phyloP scores from a whole-genome alignment of 2,329 filamentous ascomycete species.

The Botrytis fragariae region DNA sequence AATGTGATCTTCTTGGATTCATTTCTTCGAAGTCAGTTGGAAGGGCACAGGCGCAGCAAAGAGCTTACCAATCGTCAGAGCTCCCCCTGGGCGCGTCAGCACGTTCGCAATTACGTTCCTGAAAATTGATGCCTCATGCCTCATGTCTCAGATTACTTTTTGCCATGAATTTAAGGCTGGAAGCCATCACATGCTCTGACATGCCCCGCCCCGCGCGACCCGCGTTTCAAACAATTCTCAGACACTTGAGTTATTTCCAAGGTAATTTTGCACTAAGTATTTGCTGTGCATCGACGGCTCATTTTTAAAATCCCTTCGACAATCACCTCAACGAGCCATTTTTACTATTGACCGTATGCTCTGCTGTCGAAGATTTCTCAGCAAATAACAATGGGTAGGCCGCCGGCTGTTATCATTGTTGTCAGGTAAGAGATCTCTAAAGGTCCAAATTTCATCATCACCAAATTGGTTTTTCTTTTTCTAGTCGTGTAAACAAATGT shows the following conservation, averaged over 20 bases:
- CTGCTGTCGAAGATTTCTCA: neutral
- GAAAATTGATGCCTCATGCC: neutral
- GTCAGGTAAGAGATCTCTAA: conserved; percentile 44
- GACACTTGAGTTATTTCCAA: neutral
- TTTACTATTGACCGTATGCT: neutral
- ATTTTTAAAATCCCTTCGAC: neutral
- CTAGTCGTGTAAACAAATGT: neutral
- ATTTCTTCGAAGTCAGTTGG: neutral
- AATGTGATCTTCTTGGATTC: neutral
- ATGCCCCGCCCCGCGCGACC: neutral
- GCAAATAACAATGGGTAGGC: conserved; percentile 43
- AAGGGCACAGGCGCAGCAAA: neutral
- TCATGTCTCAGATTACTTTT: neutral
- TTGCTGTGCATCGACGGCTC: neutral
- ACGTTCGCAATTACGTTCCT: neutral
- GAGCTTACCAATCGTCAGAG: conserved; percentile 8
- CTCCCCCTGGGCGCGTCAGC: neutral
- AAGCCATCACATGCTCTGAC: neutral
- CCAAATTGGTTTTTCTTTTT: neutral
- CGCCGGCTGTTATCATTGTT: conserved; percentile 51
- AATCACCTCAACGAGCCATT: neutral
- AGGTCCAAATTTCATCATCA: neutral
- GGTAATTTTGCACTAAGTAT: neutral
- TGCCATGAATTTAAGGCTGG: neutral
- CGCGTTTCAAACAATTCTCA: neutral